Evolutionary conservation across 2,329 filamentous ascomycete genomes (phyloP), one percentile per base, ranked within the genome.

Genomic region (Amphichorda felina): DNA sequence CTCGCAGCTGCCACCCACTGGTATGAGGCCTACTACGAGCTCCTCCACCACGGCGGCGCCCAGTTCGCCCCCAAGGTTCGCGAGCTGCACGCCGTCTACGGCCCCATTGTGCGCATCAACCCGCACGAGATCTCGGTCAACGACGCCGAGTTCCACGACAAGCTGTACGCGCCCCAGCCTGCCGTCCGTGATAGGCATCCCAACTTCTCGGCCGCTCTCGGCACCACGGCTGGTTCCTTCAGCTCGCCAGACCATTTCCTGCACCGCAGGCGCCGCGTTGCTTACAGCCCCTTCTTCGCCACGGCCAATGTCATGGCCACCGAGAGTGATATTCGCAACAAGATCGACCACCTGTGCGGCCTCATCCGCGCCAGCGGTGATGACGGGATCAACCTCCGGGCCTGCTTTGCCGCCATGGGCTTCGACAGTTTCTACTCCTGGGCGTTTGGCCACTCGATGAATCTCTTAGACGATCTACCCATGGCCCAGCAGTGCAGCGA

Each of bases 231-330:
- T 19, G 29, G 29, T 13, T 31, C 29, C 14, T 31, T 31, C 29
- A 31, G 29, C 16, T 31, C 29, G 9, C 15, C 40, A 2, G 37
- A 38, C 30, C 44, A 46, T 21, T 40, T 45, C 31, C 18, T 39
- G 8, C 42, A 42, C 10, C 28, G 25, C 8, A 25, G 27, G 6
- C 35, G 40, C 8, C 35, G 41, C 25, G 36, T 39, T 18, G 38
- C 40, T 19, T 35, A 40, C 24, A 36, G 30, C 16, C 41, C 40
- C 11, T 43, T 44, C 35, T 53, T 51, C 34, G 41, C 44, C 24
- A 27, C 16, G 21, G 16, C 33, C 18, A 39, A 39, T 16, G 33
- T 35, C 25, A 25, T 25, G 18, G 31, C 31, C n/a, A 22, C 19
- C 31, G 19, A 33, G 18, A 19, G 10, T 15, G 19, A 24, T 11